A percentile compares a stretch with the other conserved stretches of the same genome.
Evolutionary conservation across 306 rosid genomes (phyloP).

Genomic region (Mimosa bimucronata): DNA sequence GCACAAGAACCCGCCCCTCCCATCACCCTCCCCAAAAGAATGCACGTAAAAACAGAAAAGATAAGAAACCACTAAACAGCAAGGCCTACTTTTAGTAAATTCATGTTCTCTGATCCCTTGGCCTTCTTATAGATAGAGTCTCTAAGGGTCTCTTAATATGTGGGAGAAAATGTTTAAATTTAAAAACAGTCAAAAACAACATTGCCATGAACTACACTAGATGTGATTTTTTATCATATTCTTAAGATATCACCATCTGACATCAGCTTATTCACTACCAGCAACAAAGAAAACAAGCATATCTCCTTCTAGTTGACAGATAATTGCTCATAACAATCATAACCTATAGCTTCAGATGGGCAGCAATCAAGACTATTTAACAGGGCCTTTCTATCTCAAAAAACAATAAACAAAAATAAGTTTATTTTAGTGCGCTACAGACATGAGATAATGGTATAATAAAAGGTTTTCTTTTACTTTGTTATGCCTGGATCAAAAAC

Average conservation of each 20-base stretch:
- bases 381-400: background rate
- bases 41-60: background rate
- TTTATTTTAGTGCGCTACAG: too few relatives aligned
- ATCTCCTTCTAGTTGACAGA: background rate
- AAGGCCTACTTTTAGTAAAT: slow-evolving; percentile 1
- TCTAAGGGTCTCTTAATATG: background rate
- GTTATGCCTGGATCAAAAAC: too few relatives aligned
- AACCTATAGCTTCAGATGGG: background rate
- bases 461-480: too few relatives aligned
- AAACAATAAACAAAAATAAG: background rate
- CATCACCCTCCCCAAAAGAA: background rate
- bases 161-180: slow-evolving; percentile 17
- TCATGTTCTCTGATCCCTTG: slow-evolving; percentile 1
- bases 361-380: slow-evolving; percentile 20
- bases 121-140: slow-evolving; percentile 2
- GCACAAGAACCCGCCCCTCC: background rate
- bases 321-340: background rate
- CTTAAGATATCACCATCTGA: slow-evolving; percentile 18
- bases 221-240: slow-evolving; percentile 19
- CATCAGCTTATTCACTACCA: slow-evolving; percentile 1
- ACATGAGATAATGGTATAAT: too few relatives aligned
- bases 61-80: slow-evolving; percentile 1
- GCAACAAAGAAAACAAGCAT: too few relatives aligned
- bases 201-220: slow-evolving; percentile 15
- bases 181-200: slow-evolving; percentile 17